Evolutionary conservation across 306 rosid genomes (phyloP).

Genomic region (Hippophae tibetana): DNA sequence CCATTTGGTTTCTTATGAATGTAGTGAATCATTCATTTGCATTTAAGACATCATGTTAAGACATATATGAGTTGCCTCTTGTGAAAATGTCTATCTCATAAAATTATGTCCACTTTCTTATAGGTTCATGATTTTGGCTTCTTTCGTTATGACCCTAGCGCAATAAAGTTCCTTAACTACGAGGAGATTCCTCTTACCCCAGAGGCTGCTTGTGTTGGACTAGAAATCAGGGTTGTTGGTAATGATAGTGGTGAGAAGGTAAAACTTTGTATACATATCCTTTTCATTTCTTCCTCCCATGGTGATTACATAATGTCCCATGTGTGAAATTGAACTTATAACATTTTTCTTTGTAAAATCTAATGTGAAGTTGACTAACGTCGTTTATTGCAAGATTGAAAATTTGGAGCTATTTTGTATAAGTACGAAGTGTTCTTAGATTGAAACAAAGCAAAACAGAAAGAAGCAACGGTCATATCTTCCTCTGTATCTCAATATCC

Average conservation of each 20-base stretch:
- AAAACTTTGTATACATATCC: constrained; percentile 5
- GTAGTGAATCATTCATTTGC: no score
- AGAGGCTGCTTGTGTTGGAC: constrained; percentile 85
- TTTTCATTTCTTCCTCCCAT: not conserved
- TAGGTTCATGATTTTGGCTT: constrained; percentile 99
- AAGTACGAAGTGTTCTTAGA: not conserved
- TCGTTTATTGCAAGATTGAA: not conserved
- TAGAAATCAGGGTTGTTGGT: constrained; percentile 94
- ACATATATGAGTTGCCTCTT: not conserved
- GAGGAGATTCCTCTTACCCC: constrained; percentile 92
- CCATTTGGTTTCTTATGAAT: no score
- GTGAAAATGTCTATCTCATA: constrained; percentile 14
- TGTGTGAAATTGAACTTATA: no score
- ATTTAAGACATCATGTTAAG: no score
- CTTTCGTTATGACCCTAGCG: constrained; percentile 76
- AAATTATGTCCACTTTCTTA: constrained; percentile 10
- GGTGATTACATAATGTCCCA: no score
- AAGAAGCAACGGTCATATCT: no score
- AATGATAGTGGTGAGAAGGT: constrained; percentile 99
- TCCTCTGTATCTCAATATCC: no score
- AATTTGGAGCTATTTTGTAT: not conserved
- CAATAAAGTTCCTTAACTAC: constrained; percentile 64
- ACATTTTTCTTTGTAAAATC: not conserved
- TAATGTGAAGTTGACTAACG: not conserved
- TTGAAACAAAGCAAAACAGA: no score